Percentiles rank a stretch among this genome's conserved stretches.
Conservation (phyloP, 2,329 filamentous ascomycete genomes). For the Ramularia endophylla region DNA sequence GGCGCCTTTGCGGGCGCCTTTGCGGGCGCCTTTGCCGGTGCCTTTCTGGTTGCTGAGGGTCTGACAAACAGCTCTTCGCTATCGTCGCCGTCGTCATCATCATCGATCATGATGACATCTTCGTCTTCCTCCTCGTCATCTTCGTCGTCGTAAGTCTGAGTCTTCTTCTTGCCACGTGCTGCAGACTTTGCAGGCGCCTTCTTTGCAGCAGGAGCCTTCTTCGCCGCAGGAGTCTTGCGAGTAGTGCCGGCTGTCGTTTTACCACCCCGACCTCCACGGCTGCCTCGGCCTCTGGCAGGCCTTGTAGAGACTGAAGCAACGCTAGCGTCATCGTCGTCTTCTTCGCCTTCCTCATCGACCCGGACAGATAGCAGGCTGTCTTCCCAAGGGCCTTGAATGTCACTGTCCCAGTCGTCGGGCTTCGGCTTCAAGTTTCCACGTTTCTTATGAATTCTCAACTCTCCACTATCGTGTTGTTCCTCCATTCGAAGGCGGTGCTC, state of each 20-base stretch:
- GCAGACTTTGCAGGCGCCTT: slow-evolving; percentile 29
- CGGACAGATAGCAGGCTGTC: slow-evolving; percentile 64
- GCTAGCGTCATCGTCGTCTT: slow-evolving; percentile 35
- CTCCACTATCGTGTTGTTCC: slow-evolving; percentile 62
- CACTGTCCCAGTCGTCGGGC: slow-evolving; percentile 81
- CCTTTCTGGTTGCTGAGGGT: slow-evolving; percentile 20
- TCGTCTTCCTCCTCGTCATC: slow-evolving; percentile 41
- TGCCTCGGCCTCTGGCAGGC: slow-evolving; percentile 39
- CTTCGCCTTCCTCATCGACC: slow-evolving; percentile 45
- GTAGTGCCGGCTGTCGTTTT: slow-evolving; percentile 39
- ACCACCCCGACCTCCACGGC: slow-evolving; percentile 37
- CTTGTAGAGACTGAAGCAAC: slow-evolving; percentile 26
- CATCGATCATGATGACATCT: slow-evolving; percentile 37
- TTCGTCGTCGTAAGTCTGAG: slow-evolving; percentile 34
- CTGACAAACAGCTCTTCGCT: slow-evolving; percentile 40
- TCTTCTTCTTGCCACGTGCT: slow-evolving; percentile 36
- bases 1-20: slow-evolving; percentile 19
- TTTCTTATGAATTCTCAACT: slow-evolving; percentile 50
- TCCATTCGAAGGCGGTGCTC: slow-evolving; percentile 55
- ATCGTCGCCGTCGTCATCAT: slow-evolving; percentile 44
- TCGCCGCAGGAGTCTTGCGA: slow-evolving; percentile 32
- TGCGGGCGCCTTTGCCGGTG: slow-evolving; percentile 20
- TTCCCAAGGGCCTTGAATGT: slow-evolving; percentile 80
- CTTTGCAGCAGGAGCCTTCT: slow-evolving; percentile 34
- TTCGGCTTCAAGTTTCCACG: slow-evolving; percentile 51